phyloP scores from a whole-genome alignment of 306 rosid genomes.

The Cicer chorassanicum region DNA sequence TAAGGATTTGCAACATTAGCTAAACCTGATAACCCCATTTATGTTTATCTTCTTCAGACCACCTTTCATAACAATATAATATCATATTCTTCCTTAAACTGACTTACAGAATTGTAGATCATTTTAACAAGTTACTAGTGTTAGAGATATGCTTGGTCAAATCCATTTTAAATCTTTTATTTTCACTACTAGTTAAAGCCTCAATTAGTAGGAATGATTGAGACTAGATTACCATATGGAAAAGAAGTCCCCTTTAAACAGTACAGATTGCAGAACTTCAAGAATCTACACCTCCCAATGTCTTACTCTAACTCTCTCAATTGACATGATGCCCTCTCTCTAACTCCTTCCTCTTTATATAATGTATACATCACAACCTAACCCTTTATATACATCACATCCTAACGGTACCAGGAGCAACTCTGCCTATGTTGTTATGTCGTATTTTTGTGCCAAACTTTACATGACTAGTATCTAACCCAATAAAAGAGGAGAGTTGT shows the following conservation, averaged over 20 bases:
- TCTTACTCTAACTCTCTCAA: neutral
- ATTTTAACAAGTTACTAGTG: conserved; percentile 30
- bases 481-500: neutral
- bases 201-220: neutral
- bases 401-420: neutral
- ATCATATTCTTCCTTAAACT: conserved; percentile 5
- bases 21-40: conserved; percentile 3
- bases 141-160: conserved; percentile 23
- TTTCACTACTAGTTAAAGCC: conserved; percentile 14
- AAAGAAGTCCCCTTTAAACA: neutral
- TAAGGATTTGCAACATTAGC: conserved; percentile 24
- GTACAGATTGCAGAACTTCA: neutral
- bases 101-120: conserved; percentile 6
- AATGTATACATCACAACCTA: neutral
- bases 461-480: conserved; percentile 8
- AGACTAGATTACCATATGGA: neutral
- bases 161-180: neutral
- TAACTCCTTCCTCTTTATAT: neutral
- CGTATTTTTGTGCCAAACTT: neutral
- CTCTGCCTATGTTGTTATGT: neutral
- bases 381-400: neutral
- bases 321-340: neutral
- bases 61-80: conserved; percentile 31
- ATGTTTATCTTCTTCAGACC: conserved; percentile 24
- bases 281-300: neutral